These are phyloP conservation scores for Candida pseudocylindracea DNA, from an alignment of 1,139 yeast species.

Conservation along the genomic window DNA sequence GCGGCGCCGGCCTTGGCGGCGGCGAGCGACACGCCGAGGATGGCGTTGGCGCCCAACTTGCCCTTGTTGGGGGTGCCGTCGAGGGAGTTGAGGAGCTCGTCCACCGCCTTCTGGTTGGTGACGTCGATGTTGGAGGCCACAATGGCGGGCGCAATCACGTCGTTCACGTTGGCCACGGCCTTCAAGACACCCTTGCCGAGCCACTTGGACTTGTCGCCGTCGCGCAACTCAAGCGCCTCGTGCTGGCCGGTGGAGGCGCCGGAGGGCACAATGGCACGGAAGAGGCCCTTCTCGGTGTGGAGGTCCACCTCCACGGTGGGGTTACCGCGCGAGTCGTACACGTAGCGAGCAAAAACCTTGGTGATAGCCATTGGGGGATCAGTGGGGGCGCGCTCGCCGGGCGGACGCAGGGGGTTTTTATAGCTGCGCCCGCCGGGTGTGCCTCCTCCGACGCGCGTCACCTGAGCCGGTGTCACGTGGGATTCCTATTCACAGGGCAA, in stretches of 20 bases:
- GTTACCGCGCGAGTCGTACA: constrained; percentile 96
- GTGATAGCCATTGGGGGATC: constrained; percentile 11
- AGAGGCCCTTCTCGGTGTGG: constrained; percentile 65
- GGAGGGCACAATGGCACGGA: constrained; percentile 90
- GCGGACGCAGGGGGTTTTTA: too few species aligned
- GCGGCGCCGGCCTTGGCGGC: constrained; percentile 93
- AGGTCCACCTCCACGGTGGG: constrained; percentile 94
- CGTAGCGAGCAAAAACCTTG: constrained; percentile 74
- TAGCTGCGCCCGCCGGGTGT: too few species aligned
- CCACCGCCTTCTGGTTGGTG: constrained; percentile 58
- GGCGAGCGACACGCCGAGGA: constrained; percentile 86
- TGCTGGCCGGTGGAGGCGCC: constrained; percentile 94
- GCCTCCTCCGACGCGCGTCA: too few species aligned
- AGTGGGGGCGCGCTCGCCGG: background rate
- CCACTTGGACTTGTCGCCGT: constrained; percentile 87
- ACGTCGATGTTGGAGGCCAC: constrained; percentile 53
- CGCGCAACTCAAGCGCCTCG: constrained; percentile 92
- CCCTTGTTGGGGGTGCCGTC: constrained; percentile 92
- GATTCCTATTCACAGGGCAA: too few species aligned
- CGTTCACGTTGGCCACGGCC: constrained; percentile 85
- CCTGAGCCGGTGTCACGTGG: too few species aligned
- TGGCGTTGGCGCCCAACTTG: constrained; percentile 90
- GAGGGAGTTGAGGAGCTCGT: constrained; percentile 50
- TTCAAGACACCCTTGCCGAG: constrained; percentile 85
- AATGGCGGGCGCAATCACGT: constrained; percentile 74